These are phyloP conservation scores for Crithidia acanthocephali DNA, from an alignment of 208 protist genomes.

Conservation along the genomic window DNA sequence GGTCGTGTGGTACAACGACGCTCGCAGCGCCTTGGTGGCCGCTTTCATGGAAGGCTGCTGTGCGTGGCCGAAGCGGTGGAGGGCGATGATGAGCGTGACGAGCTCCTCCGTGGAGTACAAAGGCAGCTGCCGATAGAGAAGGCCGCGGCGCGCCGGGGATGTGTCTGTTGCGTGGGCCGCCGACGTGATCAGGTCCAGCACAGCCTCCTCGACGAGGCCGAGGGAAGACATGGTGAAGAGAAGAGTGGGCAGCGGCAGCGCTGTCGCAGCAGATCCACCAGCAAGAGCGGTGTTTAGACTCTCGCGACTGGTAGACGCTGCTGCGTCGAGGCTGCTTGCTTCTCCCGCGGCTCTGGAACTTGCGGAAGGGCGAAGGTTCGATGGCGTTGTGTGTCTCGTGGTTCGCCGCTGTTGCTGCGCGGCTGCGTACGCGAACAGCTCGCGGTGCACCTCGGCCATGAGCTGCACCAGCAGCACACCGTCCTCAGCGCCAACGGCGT, in stretches of 20 bases:
- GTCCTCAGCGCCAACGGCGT: slow-evolving; percentile 55
- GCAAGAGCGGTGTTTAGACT: too few relatives aligned
- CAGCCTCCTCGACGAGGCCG: slow-evolving; percentile 56
- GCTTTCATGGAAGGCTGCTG: slow-evolving; percentile 55
- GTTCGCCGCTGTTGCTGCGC: background rate
- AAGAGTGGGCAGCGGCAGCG: slow-evolving; percentile 50
- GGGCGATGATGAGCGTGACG: slow-evolving; percentile 50
- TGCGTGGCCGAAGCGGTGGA: slow-evolving; percentile 76
- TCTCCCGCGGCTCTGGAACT: too few relatives aligned
- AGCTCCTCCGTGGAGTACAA: slow-evolving; percentile 46
- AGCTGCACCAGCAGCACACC: slow-evolving; percentile 64
- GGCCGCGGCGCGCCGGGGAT: slow-evolving; percentile 1
- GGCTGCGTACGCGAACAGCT: slow-evolving; percentile 34
- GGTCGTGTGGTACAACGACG: slow-evolving; percentile 13
- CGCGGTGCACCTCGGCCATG: slow-evolving; percentile 52
- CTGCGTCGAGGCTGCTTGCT: too few relatives aligned
- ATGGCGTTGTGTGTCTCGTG: too few relatives aligned
- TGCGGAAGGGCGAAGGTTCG: too few relatives aligned
- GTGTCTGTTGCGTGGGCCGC: slow-evolving; percentile 1
- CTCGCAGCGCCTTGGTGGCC: slow-evolving; percentile 26
- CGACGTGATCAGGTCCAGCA: slow-evolving; percentile 44
- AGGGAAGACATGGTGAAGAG: slow-evolving; percentile 62
- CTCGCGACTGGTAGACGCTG: too few relatives aligned
- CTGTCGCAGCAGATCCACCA: too few relatives aligned
- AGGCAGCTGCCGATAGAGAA: slow-evolving; percentile 49